phyloP scores from a whole-genome alignment of 768 basidiomycete genomes.

The Leucosporidium scottii region DNA sequence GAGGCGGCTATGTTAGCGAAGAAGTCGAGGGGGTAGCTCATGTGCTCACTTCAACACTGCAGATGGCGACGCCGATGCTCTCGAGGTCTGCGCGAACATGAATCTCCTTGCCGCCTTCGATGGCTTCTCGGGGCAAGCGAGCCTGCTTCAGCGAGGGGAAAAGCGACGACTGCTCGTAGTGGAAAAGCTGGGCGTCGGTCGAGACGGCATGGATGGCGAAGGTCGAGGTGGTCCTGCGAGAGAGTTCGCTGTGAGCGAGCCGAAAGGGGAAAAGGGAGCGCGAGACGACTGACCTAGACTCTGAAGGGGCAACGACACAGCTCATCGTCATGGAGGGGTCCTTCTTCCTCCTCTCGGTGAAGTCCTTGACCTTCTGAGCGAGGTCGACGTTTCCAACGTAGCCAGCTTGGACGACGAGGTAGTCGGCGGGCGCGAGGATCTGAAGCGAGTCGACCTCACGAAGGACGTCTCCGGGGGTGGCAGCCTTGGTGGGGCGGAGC shows the following conservation, averaged over 20 bases:
- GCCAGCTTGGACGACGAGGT: constrained; percentile 83
- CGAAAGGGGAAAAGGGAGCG: constrained; percentile 41
- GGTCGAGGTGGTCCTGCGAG: constrained; percentile 31
- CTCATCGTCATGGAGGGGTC: constrained; percentile 94
- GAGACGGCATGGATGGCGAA: constrained; percentile 65
- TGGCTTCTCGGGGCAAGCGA: constrained; percentile 68
- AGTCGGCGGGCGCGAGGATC: constrained; percentile 72
- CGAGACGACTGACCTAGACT: constrained; percentile 19
- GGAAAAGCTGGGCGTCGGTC: constrained; percentile 69
- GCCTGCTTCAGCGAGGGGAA: constrained; percentile 59
- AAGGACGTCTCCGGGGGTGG: constrained; percentile 84
- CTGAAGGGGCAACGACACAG: constrained; percentile 25
- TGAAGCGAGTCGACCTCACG: constrained; percentile 89
- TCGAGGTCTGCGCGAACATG: constrained; percentile 83
- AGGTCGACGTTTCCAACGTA: constrained; percentile 88
- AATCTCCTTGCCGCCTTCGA: constrained; percentile 65
- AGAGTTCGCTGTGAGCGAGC: constrained; percentile 45
- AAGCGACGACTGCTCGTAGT: constrained; percentile 70
- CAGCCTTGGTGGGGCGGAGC: constrained; percentile 75
- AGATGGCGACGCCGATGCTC: constrained; percentile 84
- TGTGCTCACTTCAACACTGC: constrained; percentile 71
- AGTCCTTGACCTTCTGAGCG: constrained; percentile 44
- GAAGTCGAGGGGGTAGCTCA: not conserved
- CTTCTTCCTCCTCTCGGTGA: constrained; percentile 64
- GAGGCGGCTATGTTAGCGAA: not conserved